Base-by-base conservation (phyloP, 31 red algal genomes). In the Odonthalia washingtoniensis region DNA sequence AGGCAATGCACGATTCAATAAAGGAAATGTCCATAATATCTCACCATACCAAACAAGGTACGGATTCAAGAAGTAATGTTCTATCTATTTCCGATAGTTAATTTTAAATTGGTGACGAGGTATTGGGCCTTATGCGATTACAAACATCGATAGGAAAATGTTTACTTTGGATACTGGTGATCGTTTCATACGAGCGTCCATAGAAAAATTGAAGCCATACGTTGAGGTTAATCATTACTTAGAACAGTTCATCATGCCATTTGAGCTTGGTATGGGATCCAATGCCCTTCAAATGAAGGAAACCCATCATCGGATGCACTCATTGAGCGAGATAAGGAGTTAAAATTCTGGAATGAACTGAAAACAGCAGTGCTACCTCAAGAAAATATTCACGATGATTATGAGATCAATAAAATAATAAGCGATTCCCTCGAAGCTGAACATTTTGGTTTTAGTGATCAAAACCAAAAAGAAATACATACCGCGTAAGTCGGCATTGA, bases 51-150 rank as follows among this genome's bases (percentile, higher is more conserved):
- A 72, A 26, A 36, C 16, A 24, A 30, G 28, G 18, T 24, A 72
- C 67, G 27, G 67, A 14, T 34, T 27, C 27, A 14, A 16, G 26
- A 30, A 24, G 18, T 27, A 72, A 24, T 14, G 33, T 72, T 34
- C 67, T 27, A 14, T 16, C 26, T 16, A 26, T 16, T 34, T 16
- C 67, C 17, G 26, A 72, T 72, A 14, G 16, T 16, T 27, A 30
- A 17, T 27, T 72, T 27, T 24, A 16, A 24, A 0, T 72, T 16
- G 67, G 27, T 16, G 18, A 72, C 6, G 67, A 72, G 6, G 67
- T 72, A 12, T 18, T 37, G 67, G 9, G 6, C 67, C 67, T 6
- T 72, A 72, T 72, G 67, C 34, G 27, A 72, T 72, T 37, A 14
- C 14, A 9, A 21, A 9, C 21, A 9, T 14, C 9, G 21, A 57